Evolutionary conservation across 164 flowering plant species (phyloP).

Genomic region (Hamamelis virginiana): DNA sequence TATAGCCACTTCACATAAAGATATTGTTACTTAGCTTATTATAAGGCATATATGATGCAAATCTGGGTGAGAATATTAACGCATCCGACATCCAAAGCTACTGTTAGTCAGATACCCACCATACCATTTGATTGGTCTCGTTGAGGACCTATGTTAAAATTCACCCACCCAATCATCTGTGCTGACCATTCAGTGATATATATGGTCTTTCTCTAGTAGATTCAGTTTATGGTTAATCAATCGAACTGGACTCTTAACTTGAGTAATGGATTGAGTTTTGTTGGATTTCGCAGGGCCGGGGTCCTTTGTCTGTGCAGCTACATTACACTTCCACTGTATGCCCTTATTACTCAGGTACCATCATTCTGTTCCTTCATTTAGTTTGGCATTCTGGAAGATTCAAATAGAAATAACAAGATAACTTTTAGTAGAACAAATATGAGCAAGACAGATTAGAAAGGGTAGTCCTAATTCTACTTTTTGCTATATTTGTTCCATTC

Average conservation of each 20-base stretch:
- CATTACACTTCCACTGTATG: slow-evolving; percentile 60
- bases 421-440: too few relatives aligned
- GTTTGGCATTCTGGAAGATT: background rate
- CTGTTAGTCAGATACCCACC: background rate
- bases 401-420: background rate
- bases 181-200: background rate
- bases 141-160: background rate
- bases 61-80: background rate
- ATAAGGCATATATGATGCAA: too few relatives aligned
- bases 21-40: background rate
- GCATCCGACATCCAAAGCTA: background rate
- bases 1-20: background rate
- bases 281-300: slow-evolving; percentile 37
- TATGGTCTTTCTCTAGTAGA: background rate
- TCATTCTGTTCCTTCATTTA: background rate
- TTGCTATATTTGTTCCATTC: background rate
- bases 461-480: too few relatives aligned
- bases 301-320: slow-evolving; percentile 56
- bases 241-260: background rate
- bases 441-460: too few relatives aligned
- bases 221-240: too few relatives aligned
- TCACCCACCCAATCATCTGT: background rate
- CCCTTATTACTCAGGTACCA: slow-evolving; percentile 64
- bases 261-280: background rate
- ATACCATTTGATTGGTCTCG: background rate